A percentile compares a stretch with the other conserved stretches of the same genome.
Conservation (phyloP, 208 protist species). For the Crithidia mellificae region DNA sequence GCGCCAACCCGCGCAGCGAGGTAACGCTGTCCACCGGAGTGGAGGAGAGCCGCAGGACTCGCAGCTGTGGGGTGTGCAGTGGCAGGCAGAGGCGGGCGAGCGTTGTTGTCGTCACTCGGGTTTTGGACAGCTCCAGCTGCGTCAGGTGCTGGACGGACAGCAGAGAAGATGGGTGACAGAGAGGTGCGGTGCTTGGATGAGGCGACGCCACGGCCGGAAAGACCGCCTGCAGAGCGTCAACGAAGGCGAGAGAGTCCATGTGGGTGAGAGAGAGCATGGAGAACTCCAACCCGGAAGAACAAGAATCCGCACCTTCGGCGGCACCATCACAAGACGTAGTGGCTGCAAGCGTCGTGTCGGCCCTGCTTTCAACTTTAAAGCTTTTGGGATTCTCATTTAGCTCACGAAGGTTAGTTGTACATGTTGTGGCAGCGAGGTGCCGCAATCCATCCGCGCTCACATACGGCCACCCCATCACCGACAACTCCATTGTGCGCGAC, state of each 20-base stretch:
- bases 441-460: conserved; percentile 1
- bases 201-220: background rate
- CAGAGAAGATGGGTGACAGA: background rate
- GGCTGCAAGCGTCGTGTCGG: too few species aligned
- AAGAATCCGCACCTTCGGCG: too few species aligned
- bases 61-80: conserved; percentile 9
- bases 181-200: background rate
- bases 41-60: conserved; percentile 4
- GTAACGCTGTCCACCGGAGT: conserved; percentile 9
- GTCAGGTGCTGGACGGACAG: background rate
- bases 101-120: conserved; percentile 2
- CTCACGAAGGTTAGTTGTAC: too few species aligned
- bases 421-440: background rate
- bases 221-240: conserved; percentile 1
- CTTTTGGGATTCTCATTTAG: too few species aligned
- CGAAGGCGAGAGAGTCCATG: conserved; percentile 13
- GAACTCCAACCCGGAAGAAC: background rate
- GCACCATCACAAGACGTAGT: too few species aligned
- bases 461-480: conserved; percentile 19
- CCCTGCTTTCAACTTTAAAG: too few species aligned
- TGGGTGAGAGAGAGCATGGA: conserved; percentile 11
- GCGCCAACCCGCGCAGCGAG: background rate
- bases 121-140: background rate
- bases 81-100: conserved; percentile 1
- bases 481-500: background rate